Conservation (phyloP, 345 rosid species). For the Syzygium grande region DNA sequence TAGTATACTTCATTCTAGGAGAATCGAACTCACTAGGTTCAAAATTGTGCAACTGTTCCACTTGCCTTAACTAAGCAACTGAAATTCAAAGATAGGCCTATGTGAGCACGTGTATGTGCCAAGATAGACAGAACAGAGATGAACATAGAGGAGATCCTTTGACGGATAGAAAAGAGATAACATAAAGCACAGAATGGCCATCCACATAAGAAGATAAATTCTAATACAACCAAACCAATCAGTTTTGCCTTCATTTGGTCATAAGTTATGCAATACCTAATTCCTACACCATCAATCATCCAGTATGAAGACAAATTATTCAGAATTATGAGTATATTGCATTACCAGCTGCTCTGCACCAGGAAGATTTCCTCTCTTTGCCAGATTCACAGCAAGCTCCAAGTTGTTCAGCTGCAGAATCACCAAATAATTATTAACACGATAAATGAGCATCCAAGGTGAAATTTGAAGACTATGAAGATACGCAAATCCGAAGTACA, state of each 20-base stretch:
- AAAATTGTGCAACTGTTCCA: neutral
- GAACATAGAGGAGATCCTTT: neutral
- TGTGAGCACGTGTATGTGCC: neutral
- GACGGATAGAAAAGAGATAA: neutral
- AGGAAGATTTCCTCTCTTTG: conserved; percentile 99
- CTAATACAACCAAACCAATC: neutral
- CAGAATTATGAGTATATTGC: neutral
- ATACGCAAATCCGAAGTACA: conserved; percentile 2
- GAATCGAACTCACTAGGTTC: neutral
- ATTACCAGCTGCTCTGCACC: conserved; percentile 98
- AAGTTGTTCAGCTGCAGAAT: conserved; percentile 77
- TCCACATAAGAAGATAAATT: neutral
- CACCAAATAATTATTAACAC: neutral
- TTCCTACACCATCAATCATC: neutral
- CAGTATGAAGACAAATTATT: neutral
- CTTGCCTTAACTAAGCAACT: neutral
- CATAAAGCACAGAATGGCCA: neutral
- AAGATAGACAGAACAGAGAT: neutral
- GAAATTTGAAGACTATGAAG: conserved; percentile 17
- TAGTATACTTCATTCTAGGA: neutral
- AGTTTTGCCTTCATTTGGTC: neutral
- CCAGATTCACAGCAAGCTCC: conserved; percentile 98
- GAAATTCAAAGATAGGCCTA: neutral
- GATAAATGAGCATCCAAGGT: neutral
- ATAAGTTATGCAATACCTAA: neutral